Evolutionary conservation across 768 basidiomycete genomes (phyloP), one percentile per base, ranked within the genome.

Genomic region (Favolaschia claudopus): DNA sequence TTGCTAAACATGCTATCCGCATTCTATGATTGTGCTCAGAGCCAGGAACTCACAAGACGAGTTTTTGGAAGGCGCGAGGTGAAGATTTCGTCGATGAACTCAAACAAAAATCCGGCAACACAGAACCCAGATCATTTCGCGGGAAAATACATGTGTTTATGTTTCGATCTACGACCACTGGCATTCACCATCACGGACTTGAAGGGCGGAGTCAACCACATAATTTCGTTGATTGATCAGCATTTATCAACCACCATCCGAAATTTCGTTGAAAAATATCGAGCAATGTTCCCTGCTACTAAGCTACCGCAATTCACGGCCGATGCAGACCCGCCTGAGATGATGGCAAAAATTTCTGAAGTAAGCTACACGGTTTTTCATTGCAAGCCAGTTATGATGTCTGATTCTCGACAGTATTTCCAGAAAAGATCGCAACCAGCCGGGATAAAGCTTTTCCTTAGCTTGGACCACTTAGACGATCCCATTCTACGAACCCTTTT

Each of bases 381-480:
- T 14, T 22, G n/a, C n/a, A n/a, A n/a, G n/a, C n/a, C n/a, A n/a
- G n/a, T n/a, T n/a, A n/a, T n/a, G n/a, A n/a, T n/a, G n/a, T n/a
- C n/a, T n/a, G n/a, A n/a, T n/a, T n/a, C n/a, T n/a, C n/a, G n/a
- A n/a, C n/a, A n/a, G n/a, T n/a, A n/a, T n/a, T n/a, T n/a, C n/a
- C n/a, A n/a, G n/a, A n/a, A n/a, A n/a, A n/a, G n/a, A n/a, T 36
- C 31, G 47, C 33, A 19, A 13, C 33, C 5, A 4, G 19, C 14
- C 3, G 3, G 17, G 12, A 12, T 5, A 28, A 15, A 27, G 22
- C 24, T 56, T 15, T 56, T 56, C 31, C 12, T 48, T 2, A 20
- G 8, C 7, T 22, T 46, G 12, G 53, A 56, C 19, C 55, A 56
- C 14, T 56, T 44, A 46, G 55, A 56, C 31, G 20, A n/a, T 3